These are phyloP conservation scores for Osmozyma mogii DNA, from an alignment of 805 yeast genomes.

Conservation along the genomic window DNA sequence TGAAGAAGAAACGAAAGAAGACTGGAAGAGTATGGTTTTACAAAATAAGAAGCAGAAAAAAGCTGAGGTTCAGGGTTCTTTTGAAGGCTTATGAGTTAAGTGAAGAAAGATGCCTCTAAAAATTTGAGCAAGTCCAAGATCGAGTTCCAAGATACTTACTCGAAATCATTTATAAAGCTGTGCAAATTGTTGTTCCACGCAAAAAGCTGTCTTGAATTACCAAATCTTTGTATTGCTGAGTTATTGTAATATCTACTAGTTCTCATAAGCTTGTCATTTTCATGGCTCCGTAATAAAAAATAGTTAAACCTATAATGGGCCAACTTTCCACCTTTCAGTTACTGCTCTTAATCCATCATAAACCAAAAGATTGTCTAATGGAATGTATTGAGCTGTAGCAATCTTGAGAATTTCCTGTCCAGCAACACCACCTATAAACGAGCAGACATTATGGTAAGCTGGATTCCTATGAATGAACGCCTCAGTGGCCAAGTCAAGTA, in stretches of 20 bases:
- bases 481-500: constrained; percentile 17
- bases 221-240: too few relatives aligned
- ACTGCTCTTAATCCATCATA: constrained; percentile 65
- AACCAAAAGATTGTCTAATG: constrained; percentile 60
- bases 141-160: too few relatives aligned
- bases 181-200: too few relatives aligned
- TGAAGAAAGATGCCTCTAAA: too few relatives aligned
- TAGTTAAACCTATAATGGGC: too few relatives aligned
- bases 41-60: constrained; percentile 55
- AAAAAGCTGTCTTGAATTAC: too few relatives aligned
- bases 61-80: constrained; percentile 42
- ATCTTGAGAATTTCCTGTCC: constrained; percentile 79
- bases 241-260: too few relatives aligned
- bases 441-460: constrained; percentile 50
- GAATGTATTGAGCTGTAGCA: constrained; percentile 72
- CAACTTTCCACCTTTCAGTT: constrained; percentile 35
- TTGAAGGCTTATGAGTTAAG: constrained; percentile 52
- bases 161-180: too few relatives aligned
- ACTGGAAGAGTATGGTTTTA: constrained; percentile 83
- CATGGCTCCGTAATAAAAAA: too few relatives aligned
- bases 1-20: constrained; percentile 45
- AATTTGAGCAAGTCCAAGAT: too few relatives aligned
- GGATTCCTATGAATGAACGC: constrained; percentile 30
- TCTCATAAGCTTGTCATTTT: too few relatives aligned
- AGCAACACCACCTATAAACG: constrained; percentile 77